Evolutionary conservation across 1,139 yeast species (phyloP), one percentile per base, ranked within the genome.

Genomic region (Saccharomyces uvarum): DNA sequence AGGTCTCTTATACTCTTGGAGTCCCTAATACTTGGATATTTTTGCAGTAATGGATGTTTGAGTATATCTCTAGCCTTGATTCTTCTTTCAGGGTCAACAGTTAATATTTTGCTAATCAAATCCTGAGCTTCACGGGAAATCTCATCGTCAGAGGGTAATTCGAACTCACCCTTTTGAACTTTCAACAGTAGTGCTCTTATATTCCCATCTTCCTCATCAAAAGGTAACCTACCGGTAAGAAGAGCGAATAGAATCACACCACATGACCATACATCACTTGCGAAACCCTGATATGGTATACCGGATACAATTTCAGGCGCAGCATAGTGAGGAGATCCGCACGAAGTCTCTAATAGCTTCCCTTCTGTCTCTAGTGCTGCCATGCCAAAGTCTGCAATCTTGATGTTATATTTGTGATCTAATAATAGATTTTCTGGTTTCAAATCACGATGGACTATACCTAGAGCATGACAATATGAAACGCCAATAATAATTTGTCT

Each of bases 381-480:
- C 99, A 93, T 95, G 46, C 99, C 99, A 70, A 93, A 93, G 73
- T 93, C 99, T 14, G 99, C 99, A 63, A 93, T 91, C 70, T 93
- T 93, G 71, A 93, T 90, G 70, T 88, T 90, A 61, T 86, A 82
- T 69, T 88, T 81, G 69, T 86, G 85, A 73, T 95, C 99, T 50
- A 93, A 76, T 51, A 93, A 75, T 62, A 93, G 77, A 72, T 93
- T 93, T 70, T 93, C 99, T 0, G 99, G 99, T 70, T 93, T 93
- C 67, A 93, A 78, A 70, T 93, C 99, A 59, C 99, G 83, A 71
- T 93, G 99, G 68, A 93, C 87, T 63, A 93, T 93, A 69, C 93
- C 93, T 69, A 93, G 84, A 64, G 88, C 89, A 70, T 93, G 99
- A 67, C 97, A 87, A 74, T 95, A 93, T 55, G 85, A 83, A 48